phyloP scores from a whole-genome alignment of 2,329 filamentous ascomycete species.

The Cryphonectria radicalis region DNA sequence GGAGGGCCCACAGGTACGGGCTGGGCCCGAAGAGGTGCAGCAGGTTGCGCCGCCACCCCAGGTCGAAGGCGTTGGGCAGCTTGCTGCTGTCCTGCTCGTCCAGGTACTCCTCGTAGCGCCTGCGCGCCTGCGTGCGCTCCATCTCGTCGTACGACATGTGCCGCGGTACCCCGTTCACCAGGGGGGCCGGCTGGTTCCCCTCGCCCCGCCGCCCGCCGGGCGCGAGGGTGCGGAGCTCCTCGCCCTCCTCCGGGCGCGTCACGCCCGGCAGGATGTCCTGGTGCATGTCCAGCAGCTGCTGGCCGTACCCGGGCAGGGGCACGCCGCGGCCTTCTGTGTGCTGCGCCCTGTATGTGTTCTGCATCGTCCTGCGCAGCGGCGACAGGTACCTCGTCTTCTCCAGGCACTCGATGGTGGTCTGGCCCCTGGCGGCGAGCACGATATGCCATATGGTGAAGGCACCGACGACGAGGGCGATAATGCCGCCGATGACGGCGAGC shows the following conservation, averaged over 20 bases:
- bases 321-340: constrained; percentile 54
- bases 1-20: constrained; percentile 76
- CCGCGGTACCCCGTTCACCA: constrained; percentile 40
- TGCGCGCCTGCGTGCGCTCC: constrained; percentile 58
- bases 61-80: constrained; percentile 90
- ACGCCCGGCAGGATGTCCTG: constrained; percentile 80
- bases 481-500: constrained; percentile 82
- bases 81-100: constrained; percentile 88
- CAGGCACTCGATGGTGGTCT: constrained; percentile 94
- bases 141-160: constrained; percentile 59
- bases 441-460: constrained; percentile 95
- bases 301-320: constrained; percentile 63
- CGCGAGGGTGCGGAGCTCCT: constrained; percentile 51
- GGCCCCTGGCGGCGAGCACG: constrained; percentile 73
- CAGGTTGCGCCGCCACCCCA: constrained; percentile 82
- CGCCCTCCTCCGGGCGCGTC: constrained; percentile 81
- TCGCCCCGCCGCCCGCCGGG: constrained; percentile 16
- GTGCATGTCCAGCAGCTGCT: constrained; percentile 80
- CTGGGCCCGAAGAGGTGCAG: constrained; percentile 78
- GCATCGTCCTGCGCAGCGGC: constrained; percentile 72
- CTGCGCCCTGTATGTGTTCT: constrained; percentile 63
- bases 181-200: constrained; percentile 23
- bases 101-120: constrained; percentile 72
- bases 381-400: constrained; percentile 95
- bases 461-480: constrained; percentile 86